Conservation (phyloP, 2,329 filamentous ascomycete genomes). For the Cladophialophora psammophila region DNA sequence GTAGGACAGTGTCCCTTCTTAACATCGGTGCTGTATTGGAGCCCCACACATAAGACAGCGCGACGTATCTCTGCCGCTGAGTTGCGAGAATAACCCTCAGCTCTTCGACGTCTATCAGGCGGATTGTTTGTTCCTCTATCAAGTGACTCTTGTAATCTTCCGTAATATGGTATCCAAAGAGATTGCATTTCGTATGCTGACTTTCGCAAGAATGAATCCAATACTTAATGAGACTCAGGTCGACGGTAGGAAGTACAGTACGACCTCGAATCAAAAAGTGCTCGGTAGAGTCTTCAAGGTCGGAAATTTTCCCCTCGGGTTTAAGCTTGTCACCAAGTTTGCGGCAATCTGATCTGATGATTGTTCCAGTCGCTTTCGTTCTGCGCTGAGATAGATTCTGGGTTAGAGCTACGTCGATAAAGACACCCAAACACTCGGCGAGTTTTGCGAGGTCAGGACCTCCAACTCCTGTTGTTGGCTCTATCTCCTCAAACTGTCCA, state of each 20-base stretch:
- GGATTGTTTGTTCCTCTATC: neutral
- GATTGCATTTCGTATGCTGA: neutral
- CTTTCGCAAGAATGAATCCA: neutral
- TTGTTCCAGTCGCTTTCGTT: neutral
- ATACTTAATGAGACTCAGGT: neutral
- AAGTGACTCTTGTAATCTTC: too few species aligned
- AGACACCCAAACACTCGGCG: neutral
- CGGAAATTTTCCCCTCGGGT: neutral
- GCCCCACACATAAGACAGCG: conserved; percentile 3
- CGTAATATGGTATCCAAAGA: neutral
- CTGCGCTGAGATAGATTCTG: neutral
- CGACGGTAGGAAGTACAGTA: neutral
- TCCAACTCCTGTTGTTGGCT: neutral
- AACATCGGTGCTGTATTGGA: neutral
- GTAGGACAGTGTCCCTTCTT: neutral
- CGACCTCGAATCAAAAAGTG: neutral
- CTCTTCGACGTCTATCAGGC: neutral
- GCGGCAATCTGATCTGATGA: neutral
- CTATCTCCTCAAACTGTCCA: neutral
- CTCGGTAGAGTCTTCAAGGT: neutral
- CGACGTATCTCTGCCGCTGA: neutral
- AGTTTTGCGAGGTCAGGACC: neutral
- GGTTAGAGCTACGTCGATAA: neutral
- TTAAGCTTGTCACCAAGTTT: neutral
- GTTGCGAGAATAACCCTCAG: neutral